Evolutionary conservation across 345 rosid genomes (phyloP).

Genomic region (Pugionium dolabratum): DNA sequence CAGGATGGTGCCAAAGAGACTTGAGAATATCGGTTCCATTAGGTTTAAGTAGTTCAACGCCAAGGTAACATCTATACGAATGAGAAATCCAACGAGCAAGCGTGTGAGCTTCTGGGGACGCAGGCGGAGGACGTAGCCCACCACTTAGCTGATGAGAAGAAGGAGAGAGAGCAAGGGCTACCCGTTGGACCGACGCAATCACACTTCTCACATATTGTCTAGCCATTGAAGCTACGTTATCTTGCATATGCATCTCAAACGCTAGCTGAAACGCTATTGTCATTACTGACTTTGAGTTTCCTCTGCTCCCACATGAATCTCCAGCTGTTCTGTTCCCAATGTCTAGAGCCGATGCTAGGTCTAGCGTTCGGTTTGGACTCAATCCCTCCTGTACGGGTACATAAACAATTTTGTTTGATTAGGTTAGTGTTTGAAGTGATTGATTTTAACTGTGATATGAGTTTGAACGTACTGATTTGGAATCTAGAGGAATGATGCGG

Average conservation of each 20-base stretch:
- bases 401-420: background rate
- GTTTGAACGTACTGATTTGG: slow-evolving; percentile 55
- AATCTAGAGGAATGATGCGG: slow-evolving; percentile 90
- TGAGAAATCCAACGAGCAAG: slow-evolving; percentile 91
- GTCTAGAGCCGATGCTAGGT: slow-evolving; percentile 93
- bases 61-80: slow-evolving; percentile 81
- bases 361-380: slow-evolving; percentile 91
- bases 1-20: slow-evolving; percentile 83
- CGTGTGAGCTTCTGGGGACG: slow-evolving; percentile 84
- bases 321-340: slow-evolving; percentile 63
- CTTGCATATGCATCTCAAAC: slow-evolving; percentile 88
- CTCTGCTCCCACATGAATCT: slow-evolving; percentile 55
- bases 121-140: slow-evolving; percentile 66
- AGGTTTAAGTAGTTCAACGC: slow-evolving; percentile 73
- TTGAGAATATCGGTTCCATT: slow-evolving; percentile 81
- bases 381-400: slow-evolving; percentile 58
- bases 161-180: slow-evolving; percentile 93
- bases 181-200: slow-evolving; percentile 90
- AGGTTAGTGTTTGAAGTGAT: slow-evolving; percentile 7
- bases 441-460: background rate
- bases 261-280: slow-evolving; percentile 95
- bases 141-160: slow-evolving; percentile 59
- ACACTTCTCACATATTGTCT: slow-evolving; percentile 86
- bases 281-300: slow-evolving; percentile 82
- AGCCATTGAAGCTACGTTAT: slow-evolving; percentile 82